Percentiles rank a stretch among this genome's conserved stretches.
Evolutionary conservation across 371 early-diverging fungal genomes (phyloP).

Genomic region (Mucor racemosus): DNA sequence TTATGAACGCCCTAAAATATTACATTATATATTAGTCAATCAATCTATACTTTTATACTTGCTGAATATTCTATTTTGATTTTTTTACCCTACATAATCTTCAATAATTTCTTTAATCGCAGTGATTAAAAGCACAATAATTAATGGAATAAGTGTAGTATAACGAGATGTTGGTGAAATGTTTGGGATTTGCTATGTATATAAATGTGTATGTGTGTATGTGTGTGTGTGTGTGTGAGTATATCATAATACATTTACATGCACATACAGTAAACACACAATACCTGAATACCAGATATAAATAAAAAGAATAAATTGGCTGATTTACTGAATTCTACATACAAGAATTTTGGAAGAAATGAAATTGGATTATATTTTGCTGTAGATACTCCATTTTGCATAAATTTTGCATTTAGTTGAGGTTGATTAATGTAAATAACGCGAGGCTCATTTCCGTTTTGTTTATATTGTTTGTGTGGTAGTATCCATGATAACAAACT

Average conservation of each 20-base stretch:
- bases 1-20: slow-evolving; percentile 59
- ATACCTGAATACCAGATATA: slow-evolving; percentile 77
- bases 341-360: slow-evolving; percentile 88
- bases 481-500: not conserved
- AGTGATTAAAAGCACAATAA: slow-evolving; percentile 88
- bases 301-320: slow-evolving; percentile 93
- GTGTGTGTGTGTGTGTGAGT: not conserved
- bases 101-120: slow-evolving; percentile 98
- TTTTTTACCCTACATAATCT: slow-evolving; percentile 74
- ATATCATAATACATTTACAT: not conserved
- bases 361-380: slow-evolving; percentile 84
- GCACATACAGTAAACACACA: not conserved
- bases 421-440: slow-evolving; percentile 76
- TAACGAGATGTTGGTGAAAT: slow-evolving; percentile 86
- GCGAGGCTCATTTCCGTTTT: slow-evolving; percentile 39
- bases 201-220: not conserved
- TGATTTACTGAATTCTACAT: slow-evolving; percentile 87
- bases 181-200: slow-evolving; percentile 78
- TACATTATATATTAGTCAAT: not conserved
- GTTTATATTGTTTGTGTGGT: not conserved
- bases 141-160: slow-evolving; percentile 93
- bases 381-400: slow-evolving; percentile 76
- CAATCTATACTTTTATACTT: no score
- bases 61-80: not conserved
- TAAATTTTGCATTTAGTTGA: slow-evolving; percentile 66